A percentile compares a stretch with the other conserved stretches of the same genome.
phyloP scores from a whole-genome alignment of 345 rosid genomes.

The Syzygium aromaticum region DNA sequence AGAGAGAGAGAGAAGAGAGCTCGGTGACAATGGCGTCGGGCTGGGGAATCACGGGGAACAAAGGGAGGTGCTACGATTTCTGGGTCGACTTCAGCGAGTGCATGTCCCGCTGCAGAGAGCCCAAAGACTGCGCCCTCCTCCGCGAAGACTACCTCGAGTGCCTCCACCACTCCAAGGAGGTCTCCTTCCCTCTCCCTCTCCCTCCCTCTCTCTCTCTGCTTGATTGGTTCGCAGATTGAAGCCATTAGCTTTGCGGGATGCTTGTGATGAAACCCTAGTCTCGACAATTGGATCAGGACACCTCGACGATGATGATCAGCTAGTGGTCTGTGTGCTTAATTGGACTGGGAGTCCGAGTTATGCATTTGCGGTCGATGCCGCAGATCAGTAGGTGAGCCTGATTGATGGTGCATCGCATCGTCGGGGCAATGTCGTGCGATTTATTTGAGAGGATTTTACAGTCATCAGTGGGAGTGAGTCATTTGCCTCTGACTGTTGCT shows the following conservation, averaged over 20 bases:
- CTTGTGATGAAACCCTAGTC: background rate
- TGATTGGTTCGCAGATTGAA: background rate
- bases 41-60: slow-evolving; percentile 95
- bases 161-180: slow-evolving; percentile 99
- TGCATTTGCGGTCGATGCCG: background rate
- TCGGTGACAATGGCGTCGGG: slow-evolving; percentile 66
- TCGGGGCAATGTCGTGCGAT: background rate
- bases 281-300: background rate
- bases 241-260: background rate
- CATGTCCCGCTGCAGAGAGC: slow-evolving; percentile 88
- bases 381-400: background rate
- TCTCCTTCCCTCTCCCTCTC: slow-evolving; percentile 7
- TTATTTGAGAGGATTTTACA: background rate
- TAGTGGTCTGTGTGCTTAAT: background rate
- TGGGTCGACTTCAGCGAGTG: slow-evolving; percentile 91
- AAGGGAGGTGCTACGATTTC: slow-evolving; percentile 95
- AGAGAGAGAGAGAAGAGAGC: background rate
- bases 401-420: background rate
- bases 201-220: background rate
- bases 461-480: background rate
- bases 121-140: slow-evolving; percentile 85
- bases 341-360: background rate
- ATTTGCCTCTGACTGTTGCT: background rate
- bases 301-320: background rate
- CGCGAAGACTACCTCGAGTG: slow-evolving; percentile 97